Evolutionary conservation across 2,329 filamentous ascomycete species (phyloP).

Genomic region (Fusarium drepaniforme): DNA sequence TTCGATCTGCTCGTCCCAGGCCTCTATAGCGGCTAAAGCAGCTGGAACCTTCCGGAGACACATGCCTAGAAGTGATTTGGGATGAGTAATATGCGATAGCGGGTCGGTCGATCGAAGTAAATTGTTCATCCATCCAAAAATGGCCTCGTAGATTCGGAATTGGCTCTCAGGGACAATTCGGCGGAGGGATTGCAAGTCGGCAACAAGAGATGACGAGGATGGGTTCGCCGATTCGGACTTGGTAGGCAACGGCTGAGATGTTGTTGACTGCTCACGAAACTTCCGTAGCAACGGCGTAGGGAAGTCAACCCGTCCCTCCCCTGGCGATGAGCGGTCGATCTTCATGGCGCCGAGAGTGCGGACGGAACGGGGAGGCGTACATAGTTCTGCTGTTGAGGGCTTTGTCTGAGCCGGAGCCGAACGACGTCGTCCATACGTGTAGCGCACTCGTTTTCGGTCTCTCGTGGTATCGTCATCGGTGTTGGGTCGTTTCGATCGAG

Average conservation of each 20-base stretch:
- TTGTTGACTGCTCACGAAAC: constrained; percentile 39
- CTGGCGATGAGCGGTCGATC: constrained; percentile 40
- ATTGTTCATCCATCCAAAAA: constrained; percentile 48
- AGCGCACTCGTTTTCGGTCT: constrained; percentile 44
- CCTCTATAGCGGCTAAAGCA: constrained; percentile 48
- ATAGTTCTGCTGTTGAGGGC: not conserved
- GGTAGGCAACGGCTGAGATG: constrained; percentile 6
- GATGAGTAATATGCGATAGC: constrained; percentile 31
- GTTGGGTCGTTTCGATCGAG: constrained; percentile 38
- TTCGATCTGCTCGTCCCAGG: constrained; percentile 46
- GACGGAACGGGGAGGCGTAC: constrained; percentile 44
- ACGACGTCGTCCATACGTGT: constrained; percentile 46
- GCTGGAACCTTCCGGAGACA: constrained; percentile 50
- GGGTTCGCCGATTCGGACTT: not conserved
- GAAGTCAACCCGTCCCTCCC: constrained; percentile 43
- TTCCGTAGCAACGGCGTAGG: constrained; percentile 46
- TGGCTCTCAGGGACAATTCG: constrained; percentile 35
- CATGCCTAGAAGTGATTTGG: constrained; percentile 52
- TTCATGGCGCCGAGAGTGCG: constrained; percentile 49
- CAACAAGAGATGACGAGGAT: constrained; percentile 24
- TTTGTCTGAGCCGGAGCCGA: constrained; percentile 11
- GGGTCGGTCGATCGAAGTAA: constrained; percentile 46
- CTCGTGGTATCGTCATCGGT: constrained; percentile 10
- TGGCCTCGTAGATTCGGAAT: constrained; percentile 49
- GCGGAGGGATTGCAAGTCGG: constrained; percentile 42